A percentile compares a stretch with the other conserved stretches of the same genome.
These are phyloP conservation scores for Paxillus involutus DNA, from an alignment of 768 basidiomycete genomes.

Conservation along the genomic window DNA sequence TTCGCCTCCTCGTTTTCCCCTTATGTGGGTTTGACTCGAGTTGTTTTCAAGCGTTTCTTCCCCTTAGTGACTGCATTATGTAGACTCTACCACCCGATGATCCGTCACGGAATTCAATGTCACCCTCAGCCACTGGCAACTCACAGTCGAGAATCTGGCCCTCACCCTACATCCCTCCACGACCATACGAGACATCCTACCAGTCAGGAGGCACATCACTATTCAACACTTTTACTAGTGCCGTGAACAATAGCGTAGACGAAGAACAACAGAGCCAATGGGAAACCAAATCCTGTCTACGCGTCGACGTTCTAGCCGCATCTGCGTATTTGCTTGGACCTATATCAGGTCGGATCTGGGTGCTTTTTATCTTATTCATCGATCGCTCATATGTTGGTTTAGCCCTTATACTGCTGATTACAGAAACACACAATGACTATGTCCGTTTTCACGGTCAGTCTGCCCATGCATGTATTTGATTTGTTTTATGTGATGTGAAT, in stretches of 20 bases:
- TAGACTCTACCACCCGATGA: conserved; percentile 65
- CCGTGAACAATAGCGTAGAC: conserved; percentile 37
- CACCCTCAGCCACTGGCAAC: conserved; percentile 18
- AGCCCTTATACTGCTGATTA: conserved; percentile 66
- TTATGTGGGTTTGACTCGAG: conserved; percentile 42
- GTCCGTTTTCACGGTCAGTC: conserved; percentile 74
- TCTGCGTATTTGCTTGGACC: conserved; percentile 69
- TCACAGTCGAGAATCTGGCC: conserved; percentile 51
- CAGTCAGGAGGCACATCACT: conserved; percentile 69
- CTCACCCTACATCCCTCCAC: not conserved
- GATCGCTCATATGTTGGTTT: not conserved
- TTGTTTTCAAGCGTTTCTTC: not conserved
- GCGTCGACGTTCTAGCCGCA: conserved; percentile 67
- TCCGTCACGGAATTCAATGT: conserved; percentile 27
- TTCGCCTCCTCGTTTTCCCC: conserved; percentile 59
- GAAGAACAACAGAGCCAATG: conserved; percentile 53
- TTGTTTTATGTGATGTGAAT: conserved; percentile 3
- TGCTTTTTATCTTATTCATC: not conserved
- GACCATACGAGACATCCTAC: conserved; percentile 4
- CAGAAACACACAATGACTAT: conserved; percentile 77
- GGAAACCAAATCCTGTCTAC: conserved; percentile 68
- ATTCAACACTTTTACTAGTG: conserved; percentile 45
- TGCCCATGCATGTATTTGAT: conserved; percentile 2
- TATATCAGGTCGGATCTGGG: conserved; percentile 55
- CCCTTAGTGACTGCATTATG: not conserved